Base-by-base conservation (phyloP, 1,284 basidiomycete species). In the Pseudozyma hubeiensis region DNA sequence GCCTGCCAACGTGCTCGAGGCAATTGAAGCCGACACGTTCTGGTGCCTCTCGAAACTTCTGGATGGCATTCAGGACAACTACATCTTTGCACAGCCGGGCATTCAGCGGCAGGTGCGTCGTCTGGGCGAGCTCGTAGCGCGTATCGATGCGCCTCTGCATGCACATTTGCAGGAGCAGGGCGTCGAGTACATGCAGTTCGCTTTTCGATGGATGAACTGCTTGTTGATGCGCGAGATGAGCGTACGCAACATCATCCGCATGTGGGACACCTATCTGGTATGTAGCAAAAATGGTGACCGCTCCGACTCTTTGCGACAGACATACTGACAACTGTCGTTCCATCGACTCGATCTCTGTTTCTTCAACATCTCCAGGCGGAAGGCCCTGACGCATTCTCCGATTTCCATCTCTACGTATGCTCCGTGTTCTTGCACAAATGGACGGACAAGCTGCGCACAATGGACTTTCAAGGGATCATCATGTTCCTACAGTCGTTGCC, bases 401-500 rank as follows among this genome's bases (percentile, higher is more conserved):
- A 82, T 49, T 84, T 84, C 43, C 83, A 84, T 54, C 80, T 79
- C 7, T 84, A 77, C 47, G 83, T 84, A 31, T 84, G 83, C 60
- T 77, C 79, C 13, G 83, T 81, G 9, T 81, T 84, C 31, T 53
- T 84, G 50, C 74, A 78, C 70, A 78, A 78, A 51, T 84, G 83
- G 83, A 79, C 75, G 35, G 70, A 66, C 7, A 62, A 76, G 61
- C 68, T 84, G 29, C 56, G 53, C 29, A 63, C 68, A 43, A 83
- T 84, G 82, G 83, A 84, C 45, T 84, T 84, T 45, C 82, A 83
- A 93, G 94, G 93, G 53, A 97, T 98, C 85, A 99, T 99, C 85
- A 98, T 99, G 92, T 99, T 97, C 86, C 88, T 99, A 4, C 96
- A 99, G 85, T 93, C 93, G 4, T 88, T 97, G 5, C 96, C 97